Base-by-base conservation (phyloP, 352 stramenopile genomes). In the Thalassiosira pacifica region DNA sequence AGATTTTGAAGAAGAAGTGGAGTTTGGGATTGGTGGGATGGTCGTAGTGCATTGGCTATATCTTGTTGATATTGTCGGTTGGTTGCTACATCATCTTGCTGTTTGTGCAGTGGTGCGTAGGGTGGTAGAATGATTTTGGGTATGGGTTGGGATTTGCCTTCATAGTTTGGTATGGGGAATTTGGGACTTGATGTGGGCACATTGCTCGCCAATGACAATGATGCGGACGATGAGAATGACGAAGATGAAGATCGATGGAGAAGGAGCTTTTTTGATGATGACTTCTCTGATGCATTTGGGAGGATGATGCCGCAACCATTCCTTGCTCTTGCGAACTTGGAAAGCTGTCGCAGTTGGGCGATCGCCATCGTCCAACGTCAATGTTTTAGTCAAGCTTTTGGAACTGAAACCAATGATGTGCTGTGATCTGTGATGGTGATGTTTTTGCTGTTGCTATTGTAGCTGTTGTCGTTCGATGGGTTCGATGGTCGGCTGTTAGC, bases 1-100 rank as follows among this genome's bases (percentile, higher is more conserved):
- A 88, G 57, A 69, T 84, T 55, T 31, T 80, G 65, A 22, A 93
- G 64, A 10, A 92, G 37, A 9, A 91, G 34, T 29, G 89, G 89
- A 64, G 59, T 72, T 81, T 92, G 66, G 22, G 68, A 69, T 55
- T 82, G 1, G 59, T 82, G 87, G 53, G 82, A 83, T 59, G 86
- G 83, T 68, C 68, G 70, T n/a, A 93, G 13, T 2, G 40, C 32
- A 45, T 82, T 71, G n/a, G 81, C 77, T 66, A 84, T 82, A 53
- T 84, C 63, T 19, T 66, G 26, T 80, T 87, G 80, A 77, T 87
- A 48, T 0, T 42, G 34, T 4, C 10, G 34, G 4, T 42, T 42
- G 4, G 34, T 42, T 10, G 34, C 34, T 42, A 42, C 10, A 10
- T 42, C 34, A 42, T 81, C 0, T 26, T 57, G 32, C 52, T 66